Base-by-base conservation (phyloP, 2,329 filamentous ascomycete species). In the Lecanicillium sp. region DNA sequence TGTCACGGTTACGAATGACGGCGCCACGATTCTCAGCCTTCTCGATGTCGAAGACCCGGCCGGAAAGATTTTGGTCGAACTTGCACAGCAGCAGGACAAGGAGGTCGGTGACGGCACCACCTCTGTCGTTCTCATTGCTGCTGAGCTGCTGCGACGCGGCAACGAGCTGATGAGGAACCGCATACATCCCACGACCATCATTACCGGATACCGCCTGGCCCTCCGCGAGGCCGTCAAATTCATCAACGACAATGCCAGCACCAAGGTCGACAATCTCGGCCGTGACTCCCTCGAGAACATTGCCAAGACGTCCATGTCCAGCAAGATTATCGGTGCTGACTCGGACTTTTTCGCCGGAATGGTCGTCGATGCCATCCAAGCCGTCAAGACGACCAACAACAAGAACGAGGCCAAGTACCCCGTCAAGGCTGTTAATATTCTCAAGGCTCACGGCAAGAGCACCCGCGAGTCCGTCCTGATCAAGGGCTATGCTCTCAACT, bases 131-230 rank as follows among this genome's bases (percentile, higher is more conserved):
- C 78, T 98, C 51, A 95, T 98, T 63, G 92, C 92, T 37, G 86
- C 92, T 45, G 92, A 98, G 71, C 82, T 98, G 49, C 72, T 98
- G 56, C 80, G 85, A 60, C 78, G 92, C 64, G 92, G 81, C 47
- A 98, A 98, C 71, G 92, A 98, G 69, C 77, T 98, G 50, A 94
- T 96, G 85, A 95, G 92, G 75, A 98, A 96, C 78, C 85, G 89
- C 62, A 98, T 98, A 77, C 92, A 98, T 69, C 94, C 92, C 41
- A 98, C 92, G 18, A 98, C 94, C 45, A 96, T 98, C 67, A 98
- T 98, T 60, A 96, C 88, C 45, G 92, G 92, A 55, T 98, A 98
- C 75, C 79, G 92, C 56, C 77, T 98, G 55, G 92, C 92, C 44
- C 75, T 98, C 51, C 78, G 92, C 56, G 92, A 98, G 71, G 92